Conservation (phyloP, 345 rosid species). For the Brassica nigra region DNA sequence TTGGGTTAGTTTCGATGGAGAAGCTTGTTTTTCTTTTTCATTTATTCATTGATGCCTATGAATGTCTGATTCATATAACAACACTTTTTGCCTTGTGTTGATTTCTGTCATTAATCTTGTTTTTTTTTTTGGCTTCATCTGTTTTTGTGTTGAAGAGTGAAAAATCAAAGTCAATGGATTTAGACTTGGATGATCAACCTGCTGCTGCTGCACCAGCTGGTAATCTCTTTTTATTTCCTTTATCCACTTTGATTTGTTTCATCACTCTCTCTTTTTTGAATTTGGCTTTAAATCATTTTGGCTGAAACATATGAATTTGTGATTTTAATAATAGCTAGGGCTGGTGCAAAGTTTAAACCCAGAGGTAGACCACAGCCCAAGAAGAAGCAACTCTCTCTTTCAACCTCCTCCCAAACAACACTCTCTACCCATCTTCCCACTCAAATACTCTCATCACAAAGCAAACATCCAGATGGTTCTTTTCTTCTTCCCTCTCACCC, state of each 20-base stretch:
- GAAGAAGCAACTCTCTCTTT: conserved; percentile 24
- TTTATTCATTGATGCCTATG: neutral
- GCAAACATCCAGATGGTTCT: conserved; percentile 6
- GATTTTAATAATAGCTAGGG: conserved; percentile 23
- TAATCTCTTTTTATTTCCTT: neutral
- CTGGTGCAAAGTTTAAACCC: conserved; percentile 44
- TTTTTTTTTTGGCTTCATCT: neutral
- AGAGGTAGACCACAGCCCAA: conserved; percentile 37
- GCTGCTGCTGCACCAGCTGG: conserved; percentile 26
- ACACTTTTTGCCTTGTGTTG: neutral
- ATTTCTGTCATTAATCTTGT: neutral
- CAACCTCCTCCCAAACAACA: conserved; percentile 21
- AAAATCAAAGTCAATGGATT: conserved; percentile 22
- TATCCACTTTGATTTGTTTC: conserved; percentile 1
- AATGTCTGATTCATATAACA: neutral
- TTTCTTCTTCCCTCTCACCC: conserved; percentile 24
- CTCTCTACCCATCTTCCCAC: neutral
- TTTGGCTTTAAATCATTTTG: neutral
- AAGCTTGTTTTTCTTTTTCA: neutral
- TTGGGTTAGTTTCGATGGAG: neutral
- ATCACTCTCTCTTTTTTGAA: neutral
- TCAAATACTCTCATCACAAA: neutral
- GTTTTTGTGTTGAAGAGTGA: neutral
- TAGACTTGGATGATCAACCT: conserved; percentile 36
- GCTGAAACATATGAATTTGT: conserved; percentile 1